Conservation (phyloP, 2,329 filamentous ascomycete species). For the Coniochaeta prunicola region DNA sequence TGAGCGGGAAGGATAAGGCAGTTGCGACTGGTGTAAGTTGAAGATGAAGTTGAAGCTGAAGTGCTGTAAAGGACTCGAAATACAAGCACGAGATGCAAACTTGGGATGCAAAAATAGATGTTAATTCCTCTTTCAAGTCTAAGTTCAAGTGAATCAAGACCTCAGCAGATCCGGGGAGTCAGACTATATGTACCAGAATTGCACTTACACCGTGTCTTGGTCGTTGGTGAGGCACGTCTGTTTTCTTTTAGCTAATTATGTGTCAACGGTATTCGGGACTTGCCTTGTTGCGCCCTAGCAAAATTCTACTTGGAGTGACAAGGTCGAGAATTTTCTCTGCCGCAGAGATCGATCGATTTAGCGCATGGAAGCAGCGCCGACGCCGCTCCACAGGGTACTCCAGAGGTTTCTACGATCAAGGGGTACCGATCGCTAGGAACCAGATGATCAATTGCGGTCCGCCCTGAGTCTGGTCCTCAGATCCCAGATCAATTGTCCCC, state of each 20-base stretch:
- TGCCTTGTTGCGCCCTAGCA: background rate
- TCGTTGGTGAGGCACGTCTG: background rate
- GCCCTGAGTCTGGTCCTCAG: background rate
- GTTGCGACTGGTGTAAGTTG: background rate
- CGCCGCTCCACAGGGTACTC: background rate
- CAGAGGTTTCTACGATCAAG: background rate
- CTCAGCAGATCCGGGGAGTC: background rate
- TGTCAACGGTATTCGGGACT: background rate
- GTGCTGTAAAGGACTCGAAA: background rate
- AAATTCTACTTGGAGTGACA: background rate
- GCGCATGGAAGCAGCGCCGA: background rate
- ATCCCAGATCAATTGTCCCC: background rate
- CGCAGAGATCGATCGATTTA: background rate
- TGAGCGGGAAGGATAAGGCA: background rate
- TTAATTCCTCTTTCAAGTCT: background rate
- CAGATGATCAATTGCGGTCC: background rate
- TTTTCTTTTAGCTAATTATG: slow-evolving; percentile 3
- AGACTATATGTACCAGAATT: background rate
- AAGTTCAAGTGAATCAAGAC: background rate
- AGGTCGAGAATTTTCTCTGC: background rate
- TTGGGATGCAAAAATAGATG: background rate
- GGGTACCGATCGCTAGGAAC: background rate
- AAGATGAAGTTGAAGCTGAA: background rate
- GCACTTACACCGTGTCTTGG: background rate
- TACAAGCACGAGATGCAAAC: background rate